These are phyloP conservation scores for Neurospora sublineolata DNA, from an alignment of 495 filamentous ascomycete genomes.

Conservation along the genomic window DNA sequence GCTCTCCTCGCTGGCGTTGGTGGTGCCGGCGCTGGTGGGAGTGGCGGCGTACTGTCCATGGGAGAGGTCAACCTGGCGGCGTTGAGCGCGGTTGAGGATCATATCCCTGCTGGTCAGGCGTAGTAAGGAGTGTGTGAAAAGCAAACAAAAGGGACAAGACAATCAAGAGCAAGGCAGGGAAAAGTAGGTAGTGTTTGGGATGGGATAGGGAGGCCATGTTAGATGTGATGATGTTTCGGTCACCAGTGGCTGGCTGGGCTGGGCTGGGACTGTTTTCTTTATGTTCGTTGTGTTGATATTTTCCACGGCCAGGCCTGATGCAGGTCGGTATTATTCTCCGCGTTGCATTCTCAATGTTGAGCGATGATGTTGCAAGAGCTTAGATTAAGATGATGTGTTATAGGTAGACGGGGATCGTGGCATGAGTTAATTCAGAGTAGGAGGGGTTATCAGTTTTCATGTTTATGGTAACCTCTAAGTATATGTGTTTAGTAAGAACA, in stretches of 20 bases:
- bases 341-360: not conserved
- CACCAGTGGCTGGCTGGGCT: not conserved
- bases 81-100: conserved; percentile 32
- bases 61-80: conserved; percentile 37
- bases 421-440: not conserved
- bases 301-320: not conserved
- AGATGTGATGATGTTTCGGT: not conserved
- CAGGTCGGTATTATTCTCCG: not conserved
- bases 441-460: not conserved
- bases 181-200: not conserved
- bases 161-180: not conserved
- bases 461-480: not conserved
- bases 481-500: not conserved
- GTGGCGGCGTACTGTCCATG: conserved; percentile 21
- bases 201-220: not conserved
- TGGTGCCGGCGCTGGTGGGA: conserved; percentile 30
- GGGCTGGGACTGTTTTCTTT: not conserved
- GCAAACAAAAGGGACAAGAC: not conserved
- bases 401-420: not conserved
- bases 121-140: not conserved
- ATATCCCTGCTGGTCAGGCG: conserved; percentile 13
- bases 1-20: conserved; percentile 52
- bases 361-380: not conserved
- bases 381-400: not conserved
- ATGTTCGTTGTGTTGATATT: not conserved